Conservation (phyloP, 345 rosid genomes). For the Luvunga scandens region DNA sequence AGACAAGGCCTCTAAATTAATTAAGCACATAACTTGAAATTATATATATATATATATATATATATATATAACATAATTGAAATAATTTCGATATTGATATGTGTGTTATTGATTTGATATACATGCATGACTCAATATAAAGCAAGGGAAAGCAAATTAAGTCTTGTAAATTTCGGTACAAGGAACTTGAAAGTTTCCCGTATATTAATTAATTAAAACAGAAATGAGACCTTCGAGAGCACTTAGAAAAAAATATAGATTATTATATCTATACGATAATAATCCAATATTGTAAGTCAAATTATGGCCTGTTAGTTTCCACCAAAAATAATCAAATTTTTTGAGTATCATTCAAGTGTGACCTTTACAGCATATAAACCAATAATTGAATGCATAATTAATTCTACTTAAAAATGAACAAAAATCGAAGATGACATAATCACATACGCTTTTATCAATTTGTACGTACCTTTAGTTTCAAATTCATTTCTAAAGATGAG, state of each 20-base stretch:
- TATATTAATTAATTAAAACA: neutral
- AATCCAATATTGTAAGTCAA: conserved; percentile 3
- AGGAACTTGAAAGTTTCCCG: neutral
- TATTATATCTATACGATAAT: neutral
- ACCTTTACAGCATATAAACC: neutral
- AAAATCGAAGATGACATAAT: neutral
- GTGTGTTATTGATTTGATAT: neutral
- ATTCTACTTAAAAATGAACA: neutral
- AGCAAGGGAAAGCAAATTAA: neutral
- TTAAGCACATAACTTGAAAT: neutral
- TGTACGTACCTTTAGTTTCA: neutral
- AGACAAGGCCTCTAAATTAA: neutral
- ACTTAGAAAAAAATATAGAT: conserved; percentile 8
- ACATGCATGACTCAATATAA: neutral
- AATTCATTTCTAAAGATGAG: neutral
- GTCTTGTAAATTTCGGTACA: neutral
- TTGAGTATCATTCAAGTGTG: no score
- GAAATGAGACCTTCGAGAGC: neutral
- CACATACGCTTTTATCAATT: neutral
- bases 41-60: neutral
- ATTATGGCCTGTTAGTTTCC: neutral
- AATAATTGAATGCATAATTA: neutral
- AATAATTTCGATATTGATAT: no score
- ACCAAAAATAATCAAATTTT: no score
- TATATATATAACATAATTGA: neutral